phyloP scores from a whole-genome alignment of 2,329 filamentous ascomycete genomes.

The Trichothecium sympodiale region DNA sequence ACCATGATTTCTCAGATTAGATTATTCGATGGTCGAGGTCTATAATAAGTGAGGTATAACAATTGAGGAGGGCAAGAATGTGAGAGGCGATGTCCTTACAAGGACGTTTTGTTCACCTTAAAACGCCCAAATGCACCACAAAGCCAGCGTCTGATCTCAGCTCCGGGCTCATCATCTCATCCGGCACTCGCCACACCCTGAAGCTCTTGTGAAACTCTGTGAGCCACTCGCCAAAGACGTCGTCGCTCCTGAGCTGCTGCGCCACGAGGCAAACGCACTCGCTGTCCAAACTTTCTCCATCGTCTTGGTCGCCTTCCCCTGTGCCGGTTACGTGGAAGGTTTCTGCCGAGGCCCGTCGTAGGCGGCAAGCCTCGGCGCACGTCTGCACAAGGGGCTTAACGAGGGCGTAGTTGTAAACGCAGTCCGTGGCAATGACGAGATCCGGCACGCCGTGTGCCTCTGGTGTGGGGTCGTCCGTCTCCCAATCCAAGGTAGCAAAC shows the following conservation, averaged over 20 bases:
- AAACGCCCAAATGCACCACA: slow-evolving; percentile 67
- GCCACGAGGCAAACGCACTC: slow-evolving; percentile 71
- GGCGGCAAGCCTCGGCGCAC: slow-evolving; percentile 60
- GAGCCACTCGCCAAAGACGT: slow-evolving; percentile 79
- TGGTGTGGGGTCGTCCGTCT: slow-evolving; percentile 40
- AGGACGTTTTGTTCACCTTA: too few relatives aligned
- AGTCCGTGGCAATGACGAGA: slow-evolving; percentile 76
- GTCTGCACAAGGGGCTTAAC: slow-evolving; percentile 73
- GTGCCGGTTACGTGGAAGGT: too few relatives aligned
- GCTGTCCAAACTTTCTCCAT: too few relatives aligned
- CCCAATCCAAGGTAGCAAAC: slow-evolving; percentile 72
- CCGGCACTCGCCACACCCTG: slow-evolving; percentile 64
- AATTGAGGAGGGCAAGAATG: too few relatives aligned
- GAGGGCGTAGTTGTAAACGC: slow-evolving; percentile 86
- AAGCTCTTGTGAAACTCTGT: slow-evolving; percentile 56
- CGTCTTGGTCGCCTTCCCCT: slow-evolving; percentile 7
- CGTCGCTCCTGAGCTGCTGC: slow-evolving; percentile 76
- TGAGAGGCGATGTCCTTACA: too few relatives aligned
- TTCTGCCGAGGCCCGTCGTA: too few relatives aligned
- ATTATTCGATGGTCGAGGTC: too few relatives aligned
- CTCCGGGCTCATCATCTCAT: slow-evolving; percentile 45
- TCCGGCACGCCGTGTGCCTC: slow-evolving; percentile 44
- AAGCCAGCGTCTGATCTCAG: slow-evolving; percentile 62
- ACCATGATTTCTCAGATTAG: too few relatives aligned
- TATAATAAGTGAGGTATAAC: too few relatives aligned